Evolutionary conservation across 2,329 filamentous ascomycete species (phyloP), one percentile per base, ranked within the genome.

Genomic region (Cercospora sp.): DNA sequence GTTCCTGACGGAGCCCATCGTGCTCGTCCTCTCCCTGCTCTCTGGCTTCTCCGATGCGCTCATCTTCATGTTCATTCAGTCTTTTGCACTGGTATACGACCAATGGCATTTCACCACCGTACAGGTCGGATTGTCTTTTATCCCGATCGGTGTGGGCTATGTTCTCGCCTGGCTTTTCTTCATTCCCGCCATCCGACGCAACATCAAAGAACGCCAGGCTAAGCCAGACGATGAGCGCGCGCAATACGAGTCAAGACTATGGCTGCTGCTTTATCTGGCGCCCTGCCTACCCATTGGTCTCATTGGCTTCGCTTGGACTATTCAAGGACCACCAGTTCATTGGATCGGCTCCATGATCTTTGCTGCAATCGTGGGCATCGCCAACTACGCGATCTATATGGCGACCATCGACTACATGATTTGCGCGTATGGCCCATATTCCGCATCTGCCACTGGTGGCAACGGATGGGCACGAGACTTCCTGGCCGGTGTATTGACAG

Each of bases 41-140:
- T 90, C 88, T 3, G 90, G 90, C 48, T 93, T 93, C 82, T 89
- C 87, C 12, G 90, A 92, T 67, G 90, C 90, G 9, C 85, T 93
- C 5, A 92, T 93, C 79, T 93, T 93, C 83, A 92, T 92, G 86
- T 92, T 91, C 79, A 88, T 93, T 69, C 89, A 93, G 77, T 91
- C 89, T 0, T 93, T 91, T 73, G 78, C 82, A 0, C 82, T 92
- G 3, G 90, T 93, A 2, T 92, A 91, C 76, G 78, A 81, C 10
- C 88, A 91, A 74, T 93, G 89, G 89, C 75, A 80, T 57, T 93
- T 92, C 73, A 79, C 78, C n/a, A 84, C 85, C 5, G 79, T 89
- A 1, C 79, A 84, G 16, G 77, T 89, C 1, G 89, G 89, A 1
- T 80, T 91, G 31, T 79, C 88, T 0, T 91, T 92, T 76, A 84